Percentiles rank a stretch among this genome's conserved stretches.
phyloP scores from a whole-genome alignment of 163 green algal genomes.

The Chlamydomonas reinhardtii region DNA sequence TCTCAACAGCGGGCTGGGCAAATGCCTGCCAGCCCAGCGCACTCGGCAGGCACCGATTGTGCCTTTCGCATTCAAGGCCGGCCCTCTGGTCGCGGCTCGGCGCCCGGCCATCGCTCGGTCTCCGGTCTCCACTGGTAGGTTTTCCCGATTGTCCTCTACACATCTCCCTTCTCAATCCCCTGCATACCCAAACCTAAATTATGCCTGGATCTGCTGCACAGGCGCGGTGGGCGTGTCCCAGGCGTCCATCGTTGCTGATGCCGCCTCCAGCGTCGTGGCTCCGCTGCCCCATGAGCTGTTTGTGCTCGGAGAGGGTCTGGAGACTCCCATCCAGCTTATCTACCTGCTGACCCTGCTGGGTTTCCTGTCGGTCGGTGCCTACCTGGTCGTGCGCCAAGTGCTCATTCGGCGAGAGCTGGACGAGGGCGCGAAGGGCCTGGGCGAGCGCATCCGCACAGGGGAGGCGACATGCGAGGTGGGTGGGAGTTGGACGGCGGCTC shows the following conservation, averaged over 20 bases:
- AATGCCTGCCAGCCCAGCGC: constrained; percentile 1
- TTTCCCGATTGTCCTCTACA: background rate
- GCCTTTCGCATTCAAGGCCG: constrained; percentile 1
- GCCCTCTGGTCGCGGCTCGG: background rate
- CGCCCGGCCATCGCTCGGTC: constrained; percentile 7
- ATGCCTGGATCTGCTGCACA: constrained; percentile 7
- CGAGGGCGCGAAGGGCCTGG: constrained; percentile 94
- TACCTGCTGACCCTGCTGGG: constrained; percentile 89
- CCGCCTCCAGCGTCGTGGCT: background rate
- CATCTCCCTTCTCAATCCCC: background rate
- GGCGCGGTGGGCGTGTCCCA: background rate
- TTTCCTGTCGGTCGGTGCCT: constrained; percentile 86
- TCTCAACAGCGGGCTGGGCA: background rate
- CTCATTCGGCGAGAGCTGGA: constrained; percentile 96
- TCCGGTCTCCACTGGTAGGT: constrained; percentile 26
- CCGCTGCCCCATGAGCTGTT: constrained; percentile 34
- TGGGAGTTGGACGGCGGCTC: no score
- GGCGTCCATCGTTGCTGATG: background rate
- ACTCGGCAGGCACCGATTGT: background rate
- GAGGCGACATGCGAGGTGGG: constrained; percentile 86
- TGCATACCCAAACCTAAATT: background rate
- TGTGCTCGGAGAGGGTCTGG: constrained; percentile 81
- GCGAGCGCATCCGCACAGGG: constrained; percentile 90
- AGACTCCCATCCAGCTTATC: constrained; percentile 90
- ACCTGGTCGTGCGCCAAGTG: constrained; percentile 93